These are phyloP conservation scores for Nasturtium officinale DNA, from an alignment of 345 rosid genomes.

Conservation along the genomic window DNA sequence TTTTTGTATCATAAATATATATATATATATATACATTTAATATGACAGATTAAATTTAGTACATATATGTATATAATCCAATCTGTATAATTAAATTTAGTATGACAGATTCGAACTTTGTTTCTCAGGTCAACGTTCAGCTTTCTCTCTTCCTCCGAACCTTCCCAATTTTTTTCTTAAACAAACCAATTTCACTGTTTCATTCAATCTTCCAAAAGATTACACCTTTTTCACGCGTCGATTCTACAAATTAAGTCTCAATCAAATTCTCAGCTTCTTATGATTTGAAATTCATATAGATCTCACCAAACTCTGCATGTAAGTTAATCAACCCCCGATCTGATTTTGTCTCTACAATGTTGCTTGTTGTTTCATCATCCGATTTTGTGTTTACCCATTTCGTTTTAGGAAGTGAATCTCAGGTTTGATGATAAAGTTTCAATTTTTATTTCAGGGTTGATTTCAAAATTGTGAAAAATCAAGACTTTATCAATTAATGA, in stretches of 20 bases:
- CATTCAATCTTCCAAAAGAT: neutral
- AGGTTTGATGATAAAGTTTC: slow-evolving; percentile 12
- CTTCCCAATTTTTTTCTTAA: neutral
- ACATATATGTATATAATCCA: neutral
- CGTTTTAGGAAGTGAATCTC: slow-evolving; percentile 7
- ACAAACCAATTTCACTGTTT: slow-evolving; percentile 31
- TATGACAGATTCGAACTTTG: slow-evolving; percentile 18
- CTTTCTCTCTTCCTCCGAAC: slow-evolving; percentile 20
- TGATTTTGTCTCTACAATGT: neutral
- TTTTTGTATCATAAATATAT: too few species aligned
- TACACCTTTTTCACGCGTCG: neutral
- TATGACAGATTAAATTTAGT: too few species aligned
- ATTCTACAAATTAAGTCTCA: neutral
- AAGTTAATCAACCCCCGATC: slow-evolving; percentile 13
- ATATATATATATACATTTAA: too few species aligned
- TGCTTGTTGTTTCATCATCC: neutral
- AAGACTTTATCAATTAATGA: slow-evolving; percentile 28
- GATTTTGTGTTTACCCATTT: slow-evolving; percentile 6
- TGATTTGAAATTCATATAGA: slow-evolving; percentile 1
- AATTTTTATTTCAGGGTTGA: neutral
- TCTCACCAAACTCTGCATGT: slow-evolving; percentile 25
- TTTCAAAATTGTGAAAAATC: neutral
- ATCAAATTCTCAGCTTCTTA: slow-evolving; percentile 4
- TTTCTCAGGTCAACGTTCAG: slow-evolving; percentile 32
- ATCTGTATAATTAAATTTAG: slow-evolving; percentile 1